Evolutionary conservation across 768 basidiomycete genomes (phyloP).

Genomic region (Coprinellus micaceus): DNA sequence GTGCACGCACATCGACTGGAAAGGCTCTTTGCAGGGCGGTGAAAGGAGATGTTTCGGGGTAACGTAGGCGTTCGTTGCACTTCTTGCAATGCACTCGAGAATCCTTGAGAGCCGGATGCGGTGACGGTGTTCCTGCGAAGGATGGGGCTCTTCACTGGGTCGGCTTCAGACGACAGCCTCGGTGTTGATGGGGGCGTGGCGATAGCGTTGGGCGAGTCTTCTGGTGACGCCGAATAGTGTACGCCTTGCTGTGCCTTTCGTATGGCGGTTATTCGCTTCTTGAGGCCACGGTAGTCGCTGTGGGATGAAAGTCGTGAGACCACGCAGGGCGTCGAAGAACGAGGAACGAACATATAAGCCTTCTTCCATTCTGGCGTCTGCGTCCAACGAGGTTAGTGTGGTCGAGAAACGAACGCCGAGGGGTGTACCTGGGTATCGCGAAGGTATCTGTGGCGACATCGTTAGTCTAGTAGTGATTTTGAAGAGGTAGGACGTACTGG

Average conservation of each 20-base stretch:
- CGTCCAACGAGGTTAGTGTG: not conserved
- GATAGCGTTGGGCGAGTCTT: conserved; percentile 10
- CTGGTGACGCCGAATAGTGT: conserved; percentile 18
- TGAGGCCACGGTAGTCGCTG: conserved; percentile 72
- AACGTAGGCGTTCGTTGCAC: not conserved
- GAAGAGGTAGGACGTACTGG: conserved; percentile 33
- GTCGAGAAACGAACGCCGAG: not conserved
- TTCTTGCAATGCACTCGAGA: not conserved
- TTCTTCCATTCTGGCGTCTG: conserved; percentile 76
- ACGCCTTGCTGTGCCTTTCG: conserved; percentile 34
- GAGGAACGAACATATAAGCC: conserved; percentile 49
- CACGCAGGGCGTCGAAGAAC: not conserved
- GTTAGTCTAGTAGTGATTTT: not conserved
- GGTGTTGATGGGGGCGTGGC: conserved; percentile 11
- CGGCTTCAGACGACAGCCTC: no score
- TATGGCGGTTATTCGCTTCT: conserved; percentile 60
- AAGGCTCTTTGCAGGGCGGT: not conserved
- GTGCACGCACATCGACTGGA: conserved; percentile 13
- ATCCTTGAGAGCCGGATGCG: not conserved
- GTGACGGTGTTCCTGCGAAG: not conserved
- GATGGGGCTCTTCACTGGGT: no score
- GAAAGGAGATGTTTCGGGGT: not conserved
- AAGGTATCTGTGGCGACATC: conserved; percentile 46
- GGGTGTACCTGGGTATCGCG: conserved; percentile 58
- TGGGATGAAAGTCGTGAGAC: conserved; percentile 3